These are phyloP conservation scores for Linnemannia schmuckeri DNA, from an alignment of 192 early-diverging fungal genomes.

Conservation along the genomic window DNA sequence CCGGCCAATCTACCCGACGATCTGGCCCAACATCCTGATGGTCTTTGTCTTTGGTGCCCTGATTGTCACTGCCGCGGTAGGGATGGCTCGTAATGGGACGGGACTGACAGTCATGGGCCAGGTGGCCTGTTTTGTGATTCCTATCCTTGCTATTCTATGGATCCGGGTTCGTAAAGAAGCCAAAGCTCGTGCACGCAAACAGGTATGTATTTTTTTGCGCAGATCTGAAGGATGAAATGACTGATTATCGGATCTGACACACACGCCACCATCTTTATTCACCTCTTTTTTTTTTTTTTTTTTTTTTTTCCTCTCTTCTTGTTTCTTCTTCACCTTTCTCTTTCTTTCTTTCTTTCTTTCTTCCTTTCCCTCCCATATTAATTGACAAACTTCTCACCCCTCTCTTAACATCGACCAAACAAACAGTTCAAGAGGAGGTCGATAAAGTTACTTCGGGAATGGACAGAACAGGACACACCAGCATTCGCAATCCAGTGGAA, in stretches of 20 bases:
- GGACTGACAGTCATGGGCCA: conserved; percentile 33
- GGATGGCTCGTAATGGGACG: conserved; percentile 12
- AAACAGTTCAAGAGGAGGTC: conserved; percentile 44
- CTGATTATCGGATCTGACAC: background rate
- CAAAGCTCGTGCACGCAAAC: conserved; percentile 28
- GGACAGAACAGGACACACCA: conserved; percentile 34
- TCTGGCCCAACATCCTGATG: conserved; percentile 30
- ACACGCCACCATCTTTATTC: background rate
- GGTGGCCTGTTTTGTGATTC: conserved; percentile 41
- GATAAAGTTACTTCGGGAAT: conserved; percentile 39
- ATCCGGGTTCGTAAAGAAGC: conserved; percentile 43
- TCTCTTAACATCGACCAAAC: too few species aligned
- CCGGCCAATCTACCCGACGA: conserved; percentile 27
- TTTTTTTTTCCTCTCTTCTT: background rate
- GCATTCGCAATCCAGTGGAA: conserved; percentile 55
- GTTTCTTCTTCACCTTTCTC: background rate
- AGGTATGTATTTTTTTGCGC: conserved; percentile 20
- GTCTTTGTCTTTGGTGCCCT: conserved; percentile 17
- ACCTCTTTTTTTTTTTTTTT: background rate
- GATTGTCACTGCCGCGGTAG: conserved; percentile 18
- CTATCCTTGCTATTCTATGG: conserved; percentile 44
- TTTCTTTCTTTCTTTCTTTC: background rate
- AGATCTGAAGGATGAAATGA: background rate
- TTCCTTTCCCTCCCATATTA: background rate
- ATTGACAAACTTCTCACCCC: too few species aligned